These are phyloP conservation scores for Penstemon eatonii DNA, from an alignment of 257 asterid genomes.

Conservation along the genomic window DNA sequence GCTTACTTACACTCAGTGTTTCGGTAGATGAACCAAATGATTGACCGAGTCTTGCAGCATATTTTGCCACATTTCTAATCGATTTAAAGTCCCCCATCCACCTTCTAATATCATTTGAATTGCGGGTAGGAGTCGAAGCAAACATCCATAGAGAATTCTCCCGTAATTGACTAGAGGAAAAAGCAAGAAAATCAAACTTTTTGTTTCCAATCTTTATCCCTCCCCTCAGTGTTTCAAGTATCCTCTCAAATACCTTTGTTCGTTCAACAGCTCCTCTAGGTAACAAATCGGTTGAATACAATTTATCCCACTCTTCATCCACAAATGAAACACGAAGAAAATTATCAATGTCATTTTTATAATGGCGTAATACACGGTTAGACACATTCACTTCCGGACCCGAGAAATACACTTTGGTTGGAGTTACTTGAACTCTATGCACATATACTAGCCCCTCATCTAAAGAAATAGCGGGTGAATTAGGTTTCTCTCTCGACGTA, in stretches of 20 bases:
- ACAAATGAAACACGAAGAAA: slow-evolving; percentile 87
- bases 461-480: slow-evolving; percentile 55
- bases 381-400: slow-evolving; percentile 87
- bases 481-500: slow-evolving; percentile 45
- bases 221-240: slow-evolving; percentile 54
- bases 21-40: slow-evolving; percentile 87
- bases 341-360: slow-evolving; percentile 46
- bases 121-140: slow-evolving; percentile 48
- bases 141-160: slow-evolving; percentile 95
- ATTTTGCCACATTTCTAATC: slow-evolving; percentile 81
- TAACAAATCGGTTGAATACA: slow-evolving; percentile 58
- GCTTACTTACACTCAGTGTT: slow-evolving; percentile 49
- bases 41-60: slow-evolving; percentile 99
- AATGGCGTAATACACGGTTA: slow-evolving; percentile 79
- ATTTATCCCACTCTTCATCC: slow-evolving; percentile 86
- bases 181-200: slow-evolving; percentile 83
- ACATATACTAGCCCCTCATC: slow-evolving; percentile 78
- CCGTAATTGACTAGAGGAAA: slow-evolving; percentile 85
- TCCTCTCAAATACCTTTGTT: slow-evolving; percentile 63
- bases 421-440: slow-evolving; percentile 86
- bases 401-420: slow-evolving; percentile 69
- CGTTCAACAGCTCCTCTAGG: slow-evolving; percentile 41
- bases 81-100: slow-evolving; percentile 85
- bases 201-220: slow-evolving; percentile 76
- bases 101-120: slow-evolving; percentile 57